Conservation (phyloP, 2,329 filamentous ascomycete genomes). For the Fusarium nisikadoi region DNA sequence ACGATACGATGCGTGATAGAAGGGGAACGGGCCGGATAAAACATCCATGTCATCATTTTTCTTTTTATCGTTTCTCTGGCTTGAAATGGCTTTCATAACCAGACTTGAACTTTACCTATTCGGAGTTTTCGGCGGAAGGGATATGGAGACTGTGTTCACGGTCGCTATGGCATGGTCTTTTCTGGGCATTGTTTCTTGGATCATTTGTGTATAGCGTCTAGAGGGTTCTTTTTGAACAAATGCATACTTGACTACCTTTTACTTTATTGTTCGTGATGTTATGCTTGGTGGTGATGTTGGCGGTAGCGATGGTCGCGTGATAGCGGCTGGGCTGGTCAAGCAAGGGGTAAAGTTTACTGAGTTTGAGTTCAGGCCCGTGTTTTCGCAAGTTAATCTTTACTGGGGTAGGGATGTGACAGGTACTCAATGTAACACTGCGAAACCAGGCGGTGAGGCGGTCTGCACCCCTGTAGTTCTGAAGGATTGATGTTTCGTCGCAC, state of each 20-base stretch:
- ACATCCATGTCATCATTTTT: constrained; percentile 5
- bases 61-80: background rate
- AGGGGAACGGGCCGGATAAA: constrained; percentile 4
- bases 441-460: background rate
- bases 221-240: constrained; percentile 11
- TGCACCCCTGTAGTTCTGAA: background rate
- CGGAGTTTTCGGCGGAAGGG: constrained; percentile 8
- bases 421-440: background rate
- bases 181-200: constrained; percentile 5
- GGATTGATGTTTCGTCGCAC: background rate
- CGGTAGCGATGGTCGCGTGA: background rate
- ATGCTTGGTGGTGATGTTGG: background rate
- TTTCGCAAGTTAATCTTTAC: constrained; percentile 3
- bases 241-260: background rate
- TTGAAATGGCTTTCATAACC: background rate
- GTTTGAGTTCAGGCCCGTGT: background rate
- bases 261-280: background rate
- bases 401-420: background rate
- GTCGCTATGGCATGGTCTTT: constrained; percentile 6
- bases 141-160: constrained; percentile 1
- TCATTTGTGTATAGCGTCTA: constrained; percentile 21
- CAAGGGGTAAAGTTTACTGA: background rate
- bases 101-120: background rate
- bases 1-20: constrained; percentile 22
- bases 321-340: background rate